A percentile compares a stretch with the other conserved stretches of the same genome.
Conservation (phyloP, 1,284 basidiomycete species). For the Ceratobasidium sp. region DNA sequence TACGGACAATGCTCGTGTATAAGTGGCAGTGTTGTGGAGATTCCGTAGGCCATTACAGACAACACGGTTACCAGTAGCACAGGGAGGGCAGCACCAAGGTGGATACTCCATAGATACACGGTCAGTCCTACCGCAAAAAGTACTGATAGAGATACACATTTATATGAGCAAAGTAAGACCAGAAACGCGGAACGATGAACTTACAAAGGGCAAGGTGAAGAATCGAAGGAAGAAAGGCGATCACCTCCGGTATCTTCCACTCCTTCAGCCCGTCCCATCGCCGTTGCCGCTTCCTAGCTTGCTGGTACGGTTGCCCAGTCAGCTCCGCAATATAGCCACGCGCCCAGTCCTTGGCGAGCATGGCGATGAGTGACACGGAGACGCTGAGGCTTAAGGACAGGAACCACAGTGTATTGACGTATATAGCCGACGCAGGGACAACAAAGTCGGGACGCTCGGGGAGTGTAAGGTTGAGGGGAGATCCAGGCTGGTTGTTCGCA, state of each 20-base stretch:
- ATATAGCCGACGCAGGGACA: neutral
- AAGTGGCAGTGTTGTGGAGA: neutral
- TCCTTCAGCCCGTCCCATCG: conserved; percentile 9
- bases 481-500: neutral
- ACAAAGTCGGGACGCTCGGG: neutral
- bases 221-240: conserved; percentile 12
- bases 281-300: conserved; percentile 15
- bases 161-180: no score
- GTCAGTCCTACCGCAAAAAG: conserved; percentile 21
- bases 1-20: conserved; percentile 16
- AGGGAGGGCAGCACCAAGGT: neutral
- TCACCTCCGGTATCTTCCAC: conserved; percentile 22
- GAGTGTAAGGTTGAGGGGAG: neutral
- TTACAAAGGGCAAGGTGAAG: conserved; percentile 27
- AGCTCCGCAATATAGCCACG: conserved; percentile 1
- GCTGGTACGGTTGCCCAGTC: conserved; percentile 23
- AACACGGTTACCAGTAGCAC: neutral
- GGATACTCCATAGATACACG: conserved; percentile 4
- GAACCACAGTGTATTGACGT: conserved; percentile 34
- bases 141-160: neutral
- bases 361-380: conserved; percentile 1
- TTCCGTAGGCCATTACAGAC: neutral
- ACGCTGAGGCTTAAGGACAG: conserved; percentile 24
- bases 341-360: conserved; percentile 32
- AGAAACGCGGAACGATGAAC: no score